Base-by-base conservation (phyloP, 1,284 basidiomycete genomes). In the Afroboletus lepidellus region DNA sequence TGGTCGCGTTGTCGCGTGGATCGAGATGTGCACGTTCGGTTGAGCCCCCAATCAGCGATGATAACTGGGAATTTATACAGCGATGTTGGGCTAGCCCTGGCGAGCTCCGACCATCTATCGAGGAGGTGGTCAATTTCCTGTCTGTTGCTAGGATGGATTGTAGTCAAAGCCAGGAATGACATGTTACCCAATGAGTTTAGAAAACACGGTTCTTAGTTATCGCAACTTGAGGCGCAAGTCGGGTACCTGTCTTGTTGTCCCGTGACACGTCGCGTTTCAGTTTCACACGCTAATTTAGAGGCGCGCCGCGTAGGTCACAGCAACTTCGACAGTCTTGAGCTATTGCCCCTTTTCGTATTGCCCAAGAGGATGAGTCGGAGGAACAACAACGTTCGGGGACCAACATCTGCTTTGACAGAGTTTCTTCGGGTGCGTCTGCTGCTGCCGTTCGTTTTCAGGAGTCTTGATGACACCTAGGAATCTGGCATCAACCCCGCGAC, bases 381-480 rank as follows among this genome's bases (percentile, higher is more conserved):
- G 39, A 33, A 63, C 24, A 87, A 87, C 69, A 87, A 87, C 53
- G 86, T 97, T 38, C 81, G 90, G 18, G 95, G 95, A 0, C 94
- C 95, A 0, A 85, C 90, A 0, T 95, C 92, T 41, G 95, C 95
- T 0, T 73, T 98, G 12, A 97, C 95, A 24, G 92, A 94, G 58
- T 98, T 94, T 67, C 77, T 98, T 18, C 83, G 85, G 60, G 94
- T 93, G 57, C 54, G 83, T 75, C 46, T 23, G 23, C 16, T 16
- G 7, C 18, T 5, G 4, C 21, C 20, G 36, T 20, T 15, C 21
- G 27, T 23, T 33, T 20, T 39, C 39, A 50, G 32, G 27, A 32
- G 30, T 16, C 43, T 38, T 37, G 18, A 51, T 21, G 8, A 36
- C 21, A 21, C 50, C 60, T 45, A 92, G 90, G 87, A 88, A 65